Evolutionary conservation across 345 rosid species (phyloP).

Genomic region (Sonneratia caseolaris): DNA sequence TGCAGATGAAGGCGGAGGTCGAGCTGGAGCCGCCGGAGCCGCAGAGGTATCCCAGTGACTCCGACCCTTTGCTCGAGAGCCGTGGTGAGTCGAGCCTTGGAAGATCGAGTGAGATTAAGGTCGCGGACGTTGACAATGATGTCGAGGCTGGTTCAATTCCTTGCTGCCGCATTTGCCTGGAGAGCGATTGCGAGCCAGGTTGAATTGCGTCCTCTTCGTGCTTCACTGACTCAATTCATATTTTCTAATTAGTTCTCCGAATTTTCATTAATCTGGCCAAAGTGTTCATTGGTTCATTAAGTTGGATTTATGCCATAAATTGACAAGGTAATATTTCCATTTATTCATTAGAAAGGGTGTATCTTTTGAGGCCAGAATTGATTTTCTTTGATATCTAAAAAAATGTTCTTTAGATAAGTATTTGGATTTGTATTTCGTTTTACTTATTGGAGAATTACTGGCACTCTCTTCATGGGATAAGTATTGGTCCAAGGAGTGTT

Average conservation of each 20-base stretch:
- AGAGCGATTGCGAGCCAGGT: conserved; percentile 72
- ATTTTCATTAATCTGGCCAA: too few relatives aligned
- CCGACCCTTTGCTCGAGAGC: conserved; percentile 56
- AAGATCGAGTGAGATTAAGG: conserved; percentile 45
- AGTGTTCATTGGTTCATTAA: background rate
- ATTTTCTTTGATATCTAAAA: too few relatives aligned
- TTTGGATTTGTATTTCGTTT: background rate
- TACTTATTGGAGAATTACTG: background rate
- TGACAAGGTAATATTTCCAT: too few relatives aligned
- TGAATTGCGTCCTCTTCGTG: background rate
- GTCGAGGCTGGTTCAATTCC: conserved; percentile 59
- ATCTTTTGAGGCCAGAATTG: too few relatives aligned
- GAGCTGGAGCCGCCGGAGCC: conserved; percentile 44
- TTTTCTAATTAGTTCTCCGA: background rate
- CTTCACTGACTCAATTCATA: background rate
- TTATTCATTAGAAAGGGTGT: too few relatives aligned
- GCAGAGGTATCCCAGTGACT: conserved; percentile 36
- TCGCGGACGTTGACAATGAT: conserved; percentile 28
- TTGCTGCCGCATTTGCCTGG: conserved; percentile 88
- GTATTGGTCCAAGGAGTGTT: background rate
- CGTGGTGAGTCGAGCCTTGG: conserved; percentile 22
- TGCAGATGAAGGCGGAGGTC: conserved; percentile 54
- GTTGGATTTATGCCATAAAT: background rate
- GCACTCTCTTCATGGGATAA: background rate
- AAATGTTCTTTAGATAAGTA: background rate